phyloP scores from a whole-genome alignment of 2,329 filamentous ascomycete genomes.

The Teratosphaeriaceae sp. region DNA sequence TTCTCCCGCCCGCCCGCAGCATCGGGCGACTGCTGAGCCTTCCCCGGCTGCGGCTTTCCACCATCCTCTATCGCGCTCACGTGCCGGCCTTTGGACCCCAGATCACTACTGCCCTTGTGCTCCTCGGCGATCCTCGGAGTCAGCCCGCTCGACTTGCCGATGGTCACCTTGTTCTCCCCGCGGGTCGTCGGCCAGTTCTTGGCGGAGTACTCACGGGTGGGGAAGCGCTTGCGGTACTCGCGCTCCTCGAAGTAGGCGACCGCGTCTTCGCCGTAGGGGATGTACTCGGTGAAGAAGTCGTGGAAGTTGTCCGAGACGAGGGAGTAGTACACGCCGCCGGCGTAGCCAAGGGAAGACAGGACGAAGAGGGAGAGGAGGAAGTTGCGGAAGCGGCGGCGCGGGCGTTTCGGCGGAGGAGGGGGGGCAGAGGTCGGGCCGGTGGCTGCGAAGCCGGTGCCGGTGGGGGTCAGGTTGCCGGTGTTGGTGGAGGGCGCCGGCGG shows the following conservation, averaged over 20 bases:
- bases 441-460: slow-evolving; percentile 30
- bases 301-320: slow-evolving; percentile 96
- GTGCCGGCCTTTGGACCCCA: slow-evolving; percentile 48
- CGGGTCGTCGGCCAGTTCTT: slow-evolving; percentile 41
- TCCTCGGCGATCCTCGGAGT: slow-evolving; percentile 70
- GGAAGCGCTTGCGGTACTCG: slow-evolving; percentile 85
- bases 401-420: slow-evolving; percentile 50
- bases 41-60: slow-evolving; percentile 40
- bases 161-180: slow-evolving; percentile 65
- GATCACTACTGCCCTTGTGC: slow-evolving; percentile 38
- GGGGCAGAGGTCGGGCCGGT: slow-evolving; percentile 37
- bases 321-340: slow-evolving; percentile 85
- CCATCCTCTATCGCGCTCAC: slow-evolving; percentile 50
- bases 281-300: slow-evolving; percentile 96
- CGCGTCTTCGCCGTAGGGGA: slow-evolving; percentile 89
- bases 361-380: slow-evolving; percentile 71
- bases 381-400: slow-evolving; percentile 66
- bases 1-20: slow-evolving; percentile 15
- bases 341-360: slow-evolving; percentile 71
- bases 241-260: slow-evolving; percentile 94
- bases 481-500: slow-evolving; percentile 19
- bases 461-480: slow-evolving; percentile 24
- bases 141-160: slow-evolving; percentile 78
- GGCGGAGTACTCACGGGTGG: slow-evolving; percentile 39
- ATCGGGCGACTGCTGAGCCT: slow-evolving; percentile 18